Conservation (phyloP, 495 filamentous ascomycete genomes). For the Pyrenula massariospora region DNA sequence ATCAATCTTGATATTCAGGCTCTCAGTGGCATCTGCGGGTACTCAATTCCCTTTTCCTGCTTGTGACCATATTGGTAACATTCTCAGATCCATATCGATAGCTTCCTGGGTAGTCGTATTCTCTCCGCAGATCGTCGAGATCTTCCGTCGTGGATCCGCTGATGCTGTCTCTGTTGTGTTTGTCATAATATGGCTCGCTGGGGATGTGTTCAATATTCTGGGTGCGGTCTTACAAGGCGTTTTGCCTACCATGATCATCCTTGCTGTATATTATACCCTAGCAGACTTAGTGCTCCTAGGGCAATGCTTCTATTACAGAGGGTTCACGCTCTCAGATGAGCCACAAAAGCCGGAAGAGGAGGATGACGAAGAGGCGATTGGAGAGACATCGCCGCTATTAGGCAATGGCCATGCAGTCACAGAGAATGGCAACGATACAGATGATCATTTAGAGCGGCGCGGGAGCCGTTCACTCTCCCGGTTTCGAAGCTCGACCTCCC, state of each 20-base stretch:
- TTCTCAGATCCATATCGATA: slow-evolving; percentile 76
- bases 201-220: slow-evolving; percentile 94
- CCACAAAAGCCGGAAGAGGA: background rate
- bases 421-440: slow-evolving; percentile 2
- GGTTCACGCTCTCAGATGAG: slow-evolving; percentile 59
- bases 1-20: slow-evolving; percentile 72
- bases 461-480: background rate
- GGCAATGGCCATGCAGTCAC: slow-evolving; percentile 5
- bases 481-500: slow-evolving; percentile 19
- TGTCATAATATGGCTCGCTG: slow-evolving; percentile 78
- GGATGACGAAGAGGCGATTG: slow-evolving; percentile 5
- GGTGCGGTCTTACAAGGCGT: slow-evolving; percentile 90
- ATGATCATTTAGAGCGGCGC: background rate
- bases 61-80: slow-evolving; percentile 4
- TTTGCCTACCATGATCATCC: slow-evolving; percentile 89
- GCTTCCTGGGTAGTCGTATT: slow-evolving; percentile 98
- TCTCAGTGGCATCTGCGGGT: slow-evolving; percentile 83
- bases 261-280: slow-evolving; percentile 90
- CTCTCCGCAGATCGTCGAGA: slow-evolving; percentile 92
- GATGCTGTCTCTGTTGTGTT: slow-evolving; percentile 86
- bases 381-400: slow-evolving; percentile 8
- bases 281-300: slow-evolving; percentile 79
- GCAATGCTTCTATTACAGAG: slow-evolving; percentile 91
- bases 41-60: slow-evolving; percentile 12
- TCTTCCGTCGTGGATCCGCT: slow-evolving; percentile 76